Conservation (phyloP, 805 yeast genomes). For the Barnettozyma californica region DNA sequence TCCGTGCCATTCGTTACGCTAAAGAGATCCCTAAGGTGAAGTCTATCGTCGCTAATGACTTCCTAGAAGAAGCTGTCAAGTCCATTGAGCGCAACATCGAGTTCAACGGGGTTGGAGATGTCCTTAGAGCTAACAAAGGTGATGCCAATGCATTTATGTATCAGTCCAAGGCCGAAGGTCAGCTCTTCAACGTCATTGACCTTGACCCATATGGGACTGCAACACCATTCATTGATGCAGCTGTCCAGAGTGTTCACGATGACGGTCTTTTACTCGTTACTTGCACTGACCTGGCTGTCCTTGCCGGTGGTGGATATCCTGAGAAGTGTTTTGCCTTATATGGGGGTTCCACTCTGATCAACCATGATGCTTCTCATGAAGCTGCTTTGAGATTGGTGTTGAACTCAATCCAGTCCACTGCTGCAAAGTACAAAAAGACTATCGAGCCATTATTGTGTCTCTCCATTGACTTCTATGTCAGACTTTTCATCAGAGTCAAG, state of each 20-base stretch:
- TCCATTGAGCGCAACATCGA: conserved; percentile 68
- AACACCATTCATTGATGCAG: conserved; percentile 90
- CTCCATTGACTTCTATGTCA: conserved; percentile 88
- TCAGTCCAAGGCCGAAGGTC: conserved; percentile 32
- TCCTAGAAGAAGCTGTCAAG: conserved; percentile 78
- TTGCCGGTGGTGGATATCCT: conserved; percentile 95
- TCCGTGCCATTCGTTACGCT: conserved; percentile 89
- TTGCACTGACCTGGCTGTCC: conserved; percentile 92
- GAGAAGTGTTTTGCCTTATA: conserved; percentile 94
- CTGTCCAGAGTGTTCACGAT: conserved; percentile 76
- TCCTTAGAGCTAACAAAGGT: conserved; percentile 66
- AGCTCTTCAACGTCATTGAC: conserved; percentile 78
- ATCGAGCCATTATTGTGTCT: conserved; percentile 84
- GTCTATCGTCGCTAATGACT: conserved; percentile 82
- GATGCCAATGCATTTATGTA: conserved; percentile 91
- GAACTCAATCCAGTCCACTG: conserved; percentile 68
- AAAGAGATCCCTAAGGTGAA: conserved; percentile 79
- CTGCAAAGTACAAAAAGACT: conserved; percentile 82
- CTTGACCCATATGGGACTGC: conserved; percentile 98
- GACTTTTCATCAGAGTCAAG: conserved; percentile 75
- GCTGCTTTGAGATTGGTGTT: conserved; percentile 84
- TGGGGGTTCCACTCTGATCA: conserved; percentile 80
- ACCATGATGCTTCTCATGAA: conserved; percentile 83
- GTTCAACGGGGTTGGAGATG: conserved; percentile 53
- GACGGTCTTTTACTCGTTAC: conserved; percentile 87